Conservation (phyloP, 1,139 yeast species). For the Protomyces inouyei region DNA sequence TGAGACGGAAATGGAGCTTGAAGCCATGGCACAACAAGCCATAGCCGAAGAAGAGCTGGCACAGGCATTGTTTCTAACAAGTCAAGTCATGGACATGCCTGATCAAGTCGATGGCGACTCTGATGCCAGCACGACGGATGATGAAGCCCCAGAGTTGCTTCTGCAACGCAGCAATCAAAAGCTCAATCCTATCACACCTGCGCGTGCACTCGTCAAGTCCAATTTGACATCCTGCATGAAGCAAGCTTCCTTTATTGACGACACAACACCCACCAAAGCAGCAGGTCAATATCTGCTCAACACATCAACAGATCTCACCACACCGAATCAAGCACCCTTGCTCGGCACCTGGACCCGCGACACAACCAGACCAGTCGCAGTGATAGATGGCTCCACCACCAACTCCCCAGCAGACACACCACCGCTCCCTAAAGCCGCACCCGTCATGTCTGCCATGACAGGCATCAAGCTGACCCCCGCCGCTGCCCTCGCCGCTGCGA, state of each 20-base stretch:
- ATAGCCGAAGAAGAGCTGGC: background rate
- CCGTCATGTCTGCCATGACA: background rate
- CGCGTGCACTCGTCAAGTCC: slow-evolving; percentile 5
- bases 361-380: slow-evolving; percentile 19
- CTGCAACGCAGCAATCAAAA: slow-evolving; percentile 12
- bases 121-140: slow-evolving; percentile 20
- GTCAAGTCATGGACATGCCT: background rate
- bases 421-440: background rate
- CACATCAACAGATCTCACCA: slow-evolving; percentile 11
- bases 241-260: slow-evolving; percentile 10
- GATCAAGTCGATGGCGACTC: background rate
- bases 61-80: background rate
- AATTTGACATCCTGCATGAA: slow-evolving; percentile 23
- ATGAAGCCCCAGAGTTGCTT: slow-evolving; percentile 10
- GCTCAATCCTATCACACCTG: slow-evolving; percentile 10
- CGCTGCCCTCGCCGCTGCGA: background rate
- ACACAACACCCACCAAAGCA: slow-evolving; percentile 13
- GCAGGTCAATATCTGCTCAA: background rate
- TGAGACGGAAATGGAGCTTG: background rate
- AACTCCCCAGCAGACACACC: slow-evolving; percentile 14
- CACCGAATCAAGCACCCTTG: slow-evolving; percentile 25
- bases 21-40: background rate
- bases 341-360: slow-evolving; percentile 29
- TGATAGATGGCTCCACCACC: slow-evolving; percentile 22
- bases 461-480: background rate